Percentiles rank a stretch among this genome's conserved stretches.
Conservation (phyloP, 2,329 filamentous ascomycete genomes). For the Aspergillus proliferans region DNA sequence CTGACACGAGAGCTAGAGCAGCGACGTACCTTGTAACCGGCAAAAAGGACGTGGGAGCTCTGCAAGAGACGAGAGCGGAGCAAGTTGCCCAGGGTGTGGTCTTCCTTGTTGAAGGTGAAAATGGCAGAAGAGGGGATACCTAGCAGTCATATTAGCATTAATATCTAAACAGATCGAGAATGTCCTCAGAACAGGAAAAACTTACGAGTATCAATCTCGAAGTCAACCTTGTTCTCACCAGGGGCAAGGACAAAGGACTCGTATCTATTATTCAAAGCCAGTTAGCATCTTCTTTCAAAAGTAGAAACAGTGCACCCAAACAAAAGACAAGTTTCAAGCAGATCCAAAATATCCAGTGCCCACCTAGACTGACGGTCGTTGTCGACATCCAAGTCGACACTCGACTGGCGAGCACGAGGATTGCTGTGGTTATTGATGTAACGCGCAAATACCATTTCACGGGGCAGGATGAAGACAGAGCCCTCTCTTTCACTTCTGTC, state of each 20-base stretch:
- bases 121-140: conserved; percentile 92
- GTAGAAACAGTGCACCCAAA: background rate
- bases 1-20: conserved; percentile 24
- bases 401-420: conserved; percentile 15
- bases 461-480: conserved; percentile 9
- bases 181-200: conserved; percentile 7
- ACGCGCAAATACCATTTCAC: conserved; percentile 14
- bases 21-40: conserved; percentile 74
- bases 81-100: conserved; percentile 91
- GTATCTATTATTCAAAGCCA: conserved; percentile 54
- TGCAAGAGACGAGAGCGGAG: conserved; percentile 79
- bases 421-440: conserved; percentile 4
- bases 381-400: conserved; percentile 9
- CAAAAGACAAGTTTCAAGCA: background rate
- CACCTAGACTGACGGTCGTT: conserved; percentile 17
- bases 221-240: conserved; percentile 89
- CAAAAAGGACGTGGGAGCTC: conserved; percentile 77
- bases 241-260: conserved; percentile 85
- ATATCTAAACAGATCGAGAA: background rate
- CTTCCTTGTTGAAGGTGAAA: conserved; percentile 93
- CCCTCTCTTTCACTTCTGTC: conserved; percentile 7
- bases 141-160: conserved; percentile 28
- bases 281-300: conserved; percentile 5
- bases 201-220: conserved; percentile 82
- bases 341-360: conserved; percentile 2